Evolutionary conservation across 139 green algal species (phyloP).

Genomic region (Asterochloris sp.): DNA sequence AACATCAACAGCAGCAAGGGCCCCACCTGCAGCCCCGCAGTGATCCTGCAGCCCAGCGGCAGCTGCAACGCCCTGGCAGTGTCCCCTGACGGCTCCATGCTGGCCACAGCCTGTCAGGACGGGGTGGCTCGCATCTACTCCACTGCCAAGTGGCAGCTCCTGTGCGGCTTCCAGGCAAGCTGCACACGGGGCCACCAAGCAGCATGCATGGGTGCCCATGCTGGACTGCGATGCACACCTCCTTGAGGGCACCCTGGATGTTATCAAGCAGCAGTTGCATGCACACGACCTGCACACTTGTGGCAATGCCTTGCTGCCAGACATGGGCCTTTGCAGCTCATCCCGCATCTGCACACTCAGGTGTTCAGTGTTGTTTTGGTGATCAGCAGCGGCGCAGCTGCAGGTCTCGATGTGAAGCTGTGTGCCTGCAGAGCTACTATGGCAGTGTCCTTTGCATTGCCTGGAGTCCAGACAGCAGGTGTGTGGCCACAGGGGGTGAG

Average conservation of each 20-base stretch:
- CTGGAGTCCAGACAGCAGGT: slow-evolving; percentile 79
- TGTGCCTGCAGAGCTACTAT: slow-evolving; percentile 73
- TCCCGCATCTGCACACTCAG: not conserved
- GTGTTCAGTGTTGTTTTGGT: not conserved
- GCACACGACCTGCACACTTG: not conserved
- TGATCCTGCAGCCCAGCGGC: slow-evolving; percentile 25
- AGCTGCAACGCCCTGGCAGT: slow-evolving; percentile 67
- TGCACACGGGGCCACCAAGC: too few species aligned
- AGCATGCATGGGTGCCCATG: not conserved
- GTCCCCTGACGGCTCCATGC: slow-evolving; percentile 62
- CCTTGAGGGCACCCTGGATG: not conserved
- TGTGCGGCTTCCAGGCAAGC: slow-evolving; percentile 62
- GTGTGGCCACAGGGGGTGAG: slow-evolving; percentile 82
- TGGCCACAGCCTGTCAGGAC: slow-evolving; percentile 76
- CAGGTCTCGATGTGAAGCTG: not conserved
- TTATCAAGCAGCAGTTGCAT: not conserved
- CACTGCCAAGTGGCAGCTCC: slow-evolving; percentile 37
- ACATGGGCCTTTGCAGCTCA: not conserved
- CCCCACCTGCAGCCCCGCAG: slow-evolving; percentile 12
- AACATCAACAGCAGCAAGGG: slow-evolving; percentile 27
- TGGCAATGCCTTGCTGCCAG: not conserved
- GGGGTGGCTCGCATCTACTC: slow-evolving; percentile 74
- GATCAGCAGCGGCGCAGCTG: not conserved
- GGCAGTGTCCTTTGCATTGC: slow-evolving; percentile 79
- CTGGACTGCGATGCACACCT: not conserved